Percentiles rank a stretch among this genome's conserved stretches.
Conservation (phyloP, 2,329 filamentous ascomycete genomes). For the Shiraia sp. region DNA sequence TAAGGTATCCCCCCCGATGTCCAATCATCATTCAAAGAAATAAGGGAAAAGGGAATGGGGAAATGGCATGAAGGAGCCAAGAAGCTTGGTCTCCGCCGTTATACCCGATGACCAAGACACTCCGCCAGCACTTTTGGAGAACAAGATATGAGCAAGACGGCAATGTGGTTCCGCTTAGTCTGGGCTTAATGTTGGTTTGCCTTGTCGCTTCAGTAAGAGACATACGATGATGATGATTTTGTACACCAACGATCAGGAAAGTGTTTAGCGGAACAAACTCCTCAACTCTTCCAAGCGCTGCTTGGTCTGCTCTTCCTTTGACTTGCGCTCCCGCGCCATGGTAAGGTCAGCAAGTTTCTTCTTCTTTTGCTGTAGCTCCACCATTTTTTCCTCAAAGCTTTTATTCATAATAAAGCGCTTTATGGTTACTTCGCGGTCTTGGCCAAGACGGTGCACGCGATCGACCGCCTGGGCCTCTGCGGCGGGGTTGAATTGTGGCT, state of each 20-base stretch:
- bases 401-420: slow-evolving; percentile 85
- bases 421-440: slow-evolving; percentile 85
- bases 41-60: too few relatives aligned
- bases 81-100: not conserved
- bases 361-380: slow-evolving; percentile 89
- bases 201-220: not conserved
- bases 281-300: slow-evolving; percentile 65
- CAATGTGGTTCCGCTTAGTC: too few relatives aligned
- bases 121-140: too few relatives aligned
- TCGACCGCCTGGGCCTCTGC: slow-evolving; percentile 94
- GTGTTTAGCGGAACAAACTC: slow-evolving; percentile 55
- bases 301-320: slow-evolving; percentile 65
- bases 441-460: slow-evolving; percentile 68
- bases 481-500: slow-evolving; percentile 95
- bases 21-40: too few relatives aligned
- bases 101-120: not conserved
- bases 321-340: slow-evolving; percentile 53
- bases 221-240: too few relatives aligned
- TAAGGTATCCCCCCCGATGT: too few relatives aligned
- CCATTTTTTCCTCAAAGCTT: slow-evolving; percentile 94
- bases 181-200: too few relatives aligned
- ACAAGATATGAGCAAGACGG: too few relatives aligned
- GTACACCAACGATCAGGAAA: not conserved
- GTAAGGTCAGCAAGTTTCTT: slow-evolving; percentile 85
- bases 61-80: not conserved